A percentile compares a stretch with the other conserved stretches of the same genome.
Evolutionary conservation across 805 yeast genomes (phyloP).

Genomic region (Yarrowia sp.): DNA sequence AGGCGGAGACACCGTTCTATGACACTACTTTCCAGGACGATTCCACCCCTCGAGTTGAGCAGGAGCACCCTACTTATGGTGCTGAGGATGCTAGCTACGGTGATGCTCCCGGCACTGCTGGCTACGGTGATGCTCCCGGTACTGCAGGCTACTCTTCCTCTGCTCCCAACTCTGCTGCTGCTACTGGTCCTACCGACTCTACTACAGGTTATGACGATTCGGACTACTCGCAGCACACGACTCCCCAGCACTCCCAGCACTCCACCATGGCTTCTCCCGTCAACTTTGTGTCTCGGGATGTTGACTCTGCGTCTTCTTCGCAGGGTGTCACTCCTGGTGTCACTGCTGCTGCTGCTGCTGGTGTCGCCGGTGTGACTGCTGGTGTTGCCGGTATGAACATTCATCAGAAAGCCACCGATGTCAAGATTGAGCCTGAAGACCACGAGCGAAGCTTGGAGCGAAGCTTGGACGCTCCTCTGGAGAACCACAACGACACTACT

Average conservation of each 20-base stretch:
- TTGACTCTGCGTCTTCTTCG: neutral
- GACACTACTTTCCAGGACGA: neutral
- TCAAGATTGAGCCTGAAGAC: slow-evolving; percentile 1
- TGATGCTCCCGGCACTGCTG: neutral
- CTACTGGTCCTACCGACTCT: neutral
- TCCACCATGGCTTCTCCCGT: neutral
- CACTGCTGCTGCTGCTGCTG: slow-evolving; percentile 9
- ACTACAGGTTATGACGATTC: neutral
- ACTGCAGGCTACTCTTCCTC: neutral
- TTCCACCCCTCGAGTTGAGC: slow-evolving; percentile 3
- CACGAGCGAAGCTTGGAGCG: neutral
- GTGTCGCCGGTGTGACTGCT: slow-evolving; percentile 5
- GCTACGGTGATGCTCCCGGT: neutral
- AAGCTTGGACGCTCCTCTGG: neutral
- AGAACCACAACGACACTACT: neutral
- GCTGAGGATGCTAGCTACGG: neutral
- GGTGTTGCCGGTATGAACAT: slow-evolving; percentile 9
- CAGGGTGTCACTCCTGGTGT: neutral
- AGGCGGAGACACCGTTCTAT: neutral
- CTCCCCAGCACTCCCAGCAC: slow-evolving; percentile 16
- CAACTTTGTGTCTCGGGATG: neutral
- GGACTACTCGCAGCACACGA: slow-evolving; percentile 17
- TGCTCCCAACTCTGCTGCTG: neutral
- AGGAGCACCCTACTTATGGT: neutral
- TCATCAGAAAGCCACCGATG: neutral